phyloP scores from a whole-genome alignment of 106 monocot genomes.

The Narthecium ossifragum region DNA sequence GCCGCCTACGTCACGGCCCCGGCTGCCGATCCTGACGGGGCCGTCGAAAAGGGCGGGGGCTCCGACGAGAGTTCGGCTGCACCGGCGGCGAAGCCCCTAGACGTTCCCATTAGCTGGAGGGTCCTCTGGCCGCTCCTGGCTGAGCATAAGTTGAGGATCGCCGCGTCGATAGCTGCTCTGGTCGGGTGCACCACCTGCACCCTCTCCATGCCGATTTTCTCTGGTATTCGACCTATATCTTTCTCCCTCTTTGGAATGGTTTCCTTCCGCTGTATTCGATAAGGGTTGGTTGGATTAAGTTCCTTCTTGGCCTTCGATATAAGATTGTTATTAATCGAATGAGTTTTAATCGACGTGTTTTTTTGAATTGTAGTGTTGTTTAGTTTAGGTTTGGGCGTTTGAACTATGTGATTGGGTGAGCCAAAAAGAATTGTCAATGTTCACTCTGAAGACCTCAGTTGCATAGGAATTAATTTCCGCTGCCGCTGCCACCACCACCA shows the following conservation, averaged over 20 bases:
- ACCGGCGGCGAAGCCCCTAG: slow-evolving; percentile 1
- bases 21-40: slow-evolving; percentile 54
- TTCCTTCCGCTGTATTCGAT: no score
- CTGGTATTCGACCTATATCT: slow-evolving; percentile 31
- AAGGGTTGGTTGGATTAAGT: not conserved
- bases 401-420: no score
- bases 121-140: slow-evolving; percentile 53
- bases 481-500: no score
- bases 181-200: slow-evolving; percentile 70
- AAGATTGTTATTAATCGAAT: not conserved
- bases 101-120: slow-evolving; percentile 45
- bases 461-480: no score
- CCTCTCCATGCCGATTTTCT: slow-evolving; percentile 90
- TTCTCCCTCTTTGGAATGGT: not conserved
- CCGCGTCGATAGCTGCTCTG: slow-evolving; percentile 47
- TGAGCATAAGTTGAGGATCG: slow-evolving; percentile 68
- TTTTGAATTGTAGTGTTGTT: no score
- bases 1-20: slow-evolving; percentile 90
- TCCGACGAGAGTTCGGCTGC: not conserved
- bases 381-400: no score
- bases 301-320: not conserved
- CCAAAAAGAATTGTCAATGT: no score
- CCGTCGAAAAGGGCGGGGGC: slow-evolving; percentile 11
- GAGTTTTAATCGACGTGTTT: not conserved
- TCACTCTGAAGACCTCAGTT: no score